Base-by-base conservation (phyloP, 371 early-diverging fungal species). In the Mucor saturninus region DNA sequence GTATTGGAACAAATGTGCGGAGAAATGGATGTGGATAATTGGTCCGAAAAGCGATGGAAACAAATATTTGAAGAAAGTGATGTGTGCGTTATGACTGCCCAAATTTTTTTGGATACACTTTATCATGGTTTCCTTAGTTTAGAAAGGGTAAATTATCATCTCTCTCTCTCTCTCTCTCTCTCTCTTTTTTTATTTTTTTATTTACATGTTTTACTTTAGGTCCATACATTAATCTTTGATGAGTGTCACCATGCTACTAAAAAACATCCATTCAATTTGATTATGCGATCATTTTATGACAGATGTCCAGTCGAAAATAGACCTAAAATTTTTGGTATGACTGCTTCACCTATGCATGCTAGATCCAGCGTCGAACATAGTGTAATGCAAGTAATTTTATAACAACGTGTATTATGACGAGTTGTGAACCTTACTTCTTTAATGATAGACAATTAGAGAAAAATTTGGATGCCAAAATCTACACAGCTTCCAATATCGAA, bases 261-360 rank as follows among this genome's bases (percentile, higher is more conserved):
- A 64, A 76, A 81, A 35, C 94, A 95, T 61, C 90, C 93, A 0
- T 96, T 92, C 74, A 88, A 91, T 61, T 71, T 87, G 35, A 90
- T 97, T 40, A 94, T 96, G 93, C 77, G 84, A 21, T 86, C 92
- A 58, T 92, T 92, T 69, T 96, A 95, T 67, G 80, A 85, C 49
- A 63, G 68, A n/a, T 75, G 81, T 29, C 76, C 78, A 0, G 56
- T 58, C 0, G 69, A 71, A 1, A 69, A 81, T 5, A 72, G 89
- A 21, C 97, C 97, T 8, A 89, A 88, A 63, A 82, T 97, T 0
- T 93, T 97, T 73, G 95, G 95, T 6, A 92, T 98, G 94, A 96
- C 98, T 0, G 97, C 98, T 3, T 95, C 95, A 5, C 95, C 97
- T 5, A 75, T 88, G 61, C 80, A 85, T 45, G 67, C 84, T 2